These are phyloP conservation scores for Pinus albicaulis DNA, from an alignment of 75 land plant genomes.

Conservation along the genomic window DNA sequence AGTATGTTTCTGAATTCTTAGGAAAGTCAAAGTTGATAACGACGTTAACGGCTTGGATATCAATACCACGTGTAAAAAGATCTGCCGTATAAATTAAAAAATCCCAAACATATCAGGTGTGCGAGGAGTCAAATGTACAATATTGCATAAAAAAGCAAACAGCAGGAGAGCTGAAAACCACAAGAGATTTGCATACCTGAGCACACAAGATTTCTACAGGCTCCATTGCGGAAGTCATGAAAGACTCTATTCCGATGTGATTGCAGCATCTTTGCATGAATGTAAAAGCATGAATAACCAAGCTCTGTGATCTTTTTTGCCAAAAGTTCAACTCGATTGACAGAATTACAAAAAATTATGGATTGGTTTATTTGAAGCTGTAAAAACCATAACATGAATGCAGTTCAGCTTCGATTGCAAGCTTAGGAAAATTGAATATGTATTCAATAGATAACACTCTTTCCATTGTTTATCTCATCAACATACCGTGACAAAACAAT, in stretches of 20 bases:
- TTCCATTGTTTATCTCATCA: not conserved
- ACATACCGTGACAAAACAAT: not conserved
- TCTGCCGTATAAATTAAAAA: conserved; percentile 22
- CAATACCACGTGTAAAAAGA: conserved; percentile 39
- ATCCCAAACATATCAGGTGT: not conserved
- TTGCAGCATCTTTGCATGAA: conserved; percentile 43
- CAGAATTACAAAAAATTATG: conserved; percentile 39
- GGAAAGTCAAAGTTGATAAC: conserved; percentile 45
- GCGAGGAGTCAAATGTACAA: not conserved
- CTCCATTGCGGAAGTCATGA: conserved; percentile 42
- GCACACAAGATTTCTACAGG: conserved; percentile 36
- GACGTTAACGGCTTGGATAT: conserved; percentile 41
- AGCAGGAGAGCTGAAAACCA: not conserved
- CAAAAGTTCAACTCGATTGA: conserved; percentile 38
- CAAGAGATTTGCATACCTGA: conserved; percentile 14
- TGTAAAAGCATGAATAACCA: conserved; percentile 45
- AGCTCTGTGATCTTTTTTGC: conserved; percentile 39
- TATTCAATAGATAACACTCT: not conserved
- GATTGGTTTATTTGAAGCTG: conserved; percentile 45
- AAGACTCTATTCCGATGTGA: conserved; percentile 38
- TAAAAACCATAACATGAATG: not conserved
- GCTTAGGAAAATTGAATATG: not conserved
- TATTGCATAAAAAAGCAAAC: not conserved
- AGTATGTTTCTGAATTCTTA: conserved; percentile 37
- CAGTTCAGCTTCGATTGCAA: not conserved